Conservation (phyloP, 208 protist genomes). For the Trypanosoma theileri region DNA sequence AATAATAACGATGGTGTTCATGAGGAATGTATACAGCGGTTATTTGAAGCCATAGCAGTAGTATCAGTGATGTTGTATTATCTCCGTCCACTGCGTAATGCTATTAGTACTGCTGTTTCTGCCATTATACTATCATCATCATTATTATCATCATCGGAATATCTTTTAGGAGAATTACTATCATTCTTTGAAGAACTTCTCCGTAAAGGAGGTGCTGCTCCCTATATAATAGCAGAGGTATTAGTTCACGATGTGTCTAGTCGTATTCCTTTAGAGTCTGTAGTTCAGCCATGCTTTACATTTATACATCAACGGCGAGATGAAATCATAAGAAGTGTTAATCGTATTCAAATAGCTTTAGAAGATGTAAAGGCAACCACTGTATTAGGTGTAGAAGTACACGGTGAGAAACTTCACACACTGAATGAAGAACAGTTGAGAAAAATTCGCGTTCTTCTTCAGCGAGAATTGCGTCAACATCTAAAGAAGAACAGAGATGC, state of each 20-base stretch:
- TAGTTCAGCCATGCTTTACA: background rate
- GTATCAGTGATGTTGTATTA: constrained; percentile 22
- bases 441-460: too few relatives aligned
- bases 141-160: too few relatives aligned
- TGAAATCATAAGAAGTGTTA: background rate
- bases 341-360: background rate
- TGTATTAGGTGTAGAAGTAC: too few relatives aligned
- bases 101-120: background rate
- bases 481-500: too few relatives aligned
- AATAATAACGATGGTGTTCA: background rate
- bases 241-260: background rate
- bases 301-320: background rate
- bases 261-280: background rate
- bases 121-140: too few relatives aligned
- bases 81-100: constrained; percentile 4
- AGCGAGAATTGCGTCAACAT: too few relatives aligned
- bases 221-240: constrained; percentile 8
- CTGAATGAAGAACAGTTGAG: too few relatives aligned
- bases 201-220: background rate
- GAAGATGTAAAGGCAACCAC: too few relatives aligned
- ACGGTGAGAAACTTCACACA: too few relatives aligned
- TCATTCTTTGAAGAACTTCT: constrained; percentile 3
- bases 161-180: background rate
- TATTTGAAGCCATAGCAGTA: constrained; percentile 2
- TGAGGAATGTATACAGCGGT: background rate